A percentile compares a stretch with the other conserved stretches of the same genome.
These are phyloP conservation scores for Talaromyces borbonicus DNA, from an alignment of 495 filamentous ascomycete species.

Conservation along the genomic window DNA sequence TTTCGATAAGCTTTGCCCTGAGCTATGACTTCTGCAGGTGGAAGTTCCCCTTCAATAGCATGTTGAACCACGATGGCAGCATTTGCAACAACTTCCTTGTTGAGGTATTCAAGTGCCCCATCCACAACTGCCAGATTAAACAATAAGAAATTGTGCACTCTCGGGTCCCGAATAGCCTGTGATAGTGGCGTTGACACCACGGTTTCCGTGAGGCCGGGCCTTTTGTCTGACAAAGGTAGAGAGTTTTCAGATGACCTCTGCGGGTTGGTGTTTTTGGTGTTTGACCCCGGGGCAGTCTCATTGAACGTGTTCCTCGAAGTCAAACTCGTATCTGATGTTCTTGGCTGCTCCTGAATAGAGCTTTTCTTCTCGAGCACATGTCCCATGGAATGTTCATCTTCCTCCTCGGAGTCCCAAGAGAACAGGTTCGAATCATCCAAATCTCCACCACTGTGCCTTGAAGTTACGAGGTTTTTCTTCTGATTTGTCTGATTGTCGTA, in stretches of 20 bases:
- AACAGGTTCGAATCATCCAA: not conserved
- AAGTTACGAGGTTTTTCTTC: not conserved
- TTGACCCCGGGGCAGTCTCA: not conserved
- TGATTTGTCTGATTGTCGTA: not conserved
- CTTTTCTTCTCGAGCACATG: not conserved
- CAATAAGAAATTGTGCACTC: slow-evolving; percentile 22
- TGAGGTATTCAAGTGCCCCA: slow-evolving; percentile 14
- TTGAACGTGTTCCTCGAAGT: too few relatives aligned
- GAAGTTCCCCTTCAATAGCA: slow-evolving; percentile 29
- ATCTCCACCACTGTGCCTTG: not conserved
- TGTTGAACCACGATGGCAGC: slow-evolving; percentile 30
- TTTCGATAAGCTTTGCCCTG: slow-evolving; percentile 26
- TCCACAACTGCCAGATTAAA: slow-evolving; percentile 17
- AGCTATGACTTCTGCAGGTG: slow-evolving; percentile 26
- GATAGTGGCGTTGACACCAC: slow-evolving; percentile 2
- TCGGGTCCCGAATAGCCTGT: slow-evolving; percentile 11
- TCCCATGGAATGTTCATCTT: not conserved
- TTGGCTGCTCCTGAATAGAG: too few relatives aligned
- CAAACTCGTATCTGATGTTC: too few relatives aligned
- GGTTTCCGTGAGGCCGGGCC: not conserved
- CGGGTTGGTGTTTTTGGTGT: too few relatives aligned
- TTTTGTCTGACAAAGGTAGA: not conserved
- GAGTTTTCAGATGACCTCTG: not conserved
- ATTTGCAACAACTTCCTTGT: slow-evolving; percentile 24
- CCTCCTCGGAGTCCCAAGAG: slow-evolving; percentile 2